Conservation (phyloP, 2,329 filamentous ascomycete genomes). For the Sphaerulina musiva region DNA sequence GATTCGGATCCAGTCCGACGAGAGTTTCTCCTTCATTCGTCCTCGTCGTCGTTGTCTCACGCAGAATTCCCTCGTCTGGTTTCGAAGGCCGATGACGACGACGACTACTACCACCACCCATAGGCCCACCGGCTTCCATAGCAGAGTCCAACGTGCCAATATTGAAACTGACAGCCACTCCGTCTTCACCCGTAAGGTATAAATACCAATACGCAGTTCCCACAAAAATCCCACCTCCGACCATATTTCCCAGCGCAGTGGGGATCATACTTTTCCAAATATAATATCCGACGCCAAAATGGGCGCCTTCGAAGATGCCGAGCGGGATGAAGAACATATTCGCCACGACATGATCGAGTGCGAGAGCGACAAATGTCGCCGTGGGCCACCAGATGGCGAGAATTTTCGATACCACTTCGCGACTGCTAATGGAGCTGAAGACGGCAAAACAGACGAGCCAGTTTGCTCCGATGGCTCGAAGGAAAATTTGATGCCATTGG, state of each 20-base stretch:
- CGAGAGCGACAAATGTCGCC: conserved; percentile 45
- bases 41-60: not conserved
- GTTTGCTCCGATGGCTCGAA: conserved; percentile 49
- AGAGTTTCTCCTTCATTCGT: not conserved
- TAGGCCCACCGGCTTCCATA: conserved; percentile 24
- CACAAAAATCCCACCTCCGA: conserved; percentile 59
- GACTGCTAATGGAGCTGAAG: conserved; percentile 44
- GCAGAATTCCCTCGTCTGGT: no score
- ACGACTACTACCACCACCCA: conserved; percentile 10
- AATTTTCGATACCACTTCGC: conserved; percentile 48
- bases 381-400: conserved; percentile 51
- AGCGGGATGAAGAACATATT: conserved; percentile 47
- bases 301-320: conserved; percentile 45
- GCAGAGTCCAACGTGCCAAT: conserved; percentile 19
- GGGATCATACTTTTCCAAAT: conserved; percentile 55
- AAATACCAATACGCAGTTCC: conserved; percentile 45
- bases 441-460: conserved; percentile 53
- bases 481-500: conserved; percentile 47
- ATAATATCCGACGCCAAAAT: conserved; percentile 46
- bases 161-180: conserved; percentile 22
- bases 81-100: no score
- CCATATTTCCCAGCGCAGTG: conserved; percentile 46
- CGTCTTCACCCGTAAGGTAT: conserved; percentile 24
- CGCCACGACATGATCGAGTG: conserved; percentile 51
- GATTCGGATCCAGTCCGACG: conserved; percentile 9